phyloP scores from a whole-genome alignment of 192 early-diverging fungal genomes.

The Podila epicladia region DNA sequence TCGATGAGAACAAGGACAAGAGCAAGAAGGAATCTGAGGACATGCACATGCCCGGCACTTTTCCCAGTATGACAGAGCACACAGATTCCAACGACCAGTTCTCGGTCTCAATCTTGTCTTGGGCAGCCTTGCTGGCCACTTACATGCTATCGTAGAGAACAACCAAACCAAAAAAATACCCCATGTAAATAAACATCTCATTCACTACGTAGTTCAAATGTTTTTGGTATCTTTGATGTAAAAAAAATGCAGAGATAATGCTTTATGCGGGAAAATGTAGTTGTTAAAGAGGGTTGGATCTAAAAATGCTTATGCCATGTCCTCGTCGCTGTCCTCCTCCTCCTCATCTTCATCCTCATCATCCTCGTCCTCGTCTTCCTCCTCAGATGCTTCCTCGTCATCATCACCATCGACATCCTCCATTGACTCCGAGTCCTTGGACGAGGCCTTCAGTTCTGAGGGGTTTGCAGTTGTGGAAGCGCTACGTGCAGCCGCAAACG shows the following conservation, averaged over 20 bases:
- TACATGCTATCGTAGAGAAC: constrained; percentile 38
- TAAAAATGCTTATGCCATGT: constrained; percentile 17
- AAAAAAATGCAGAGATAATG: constrained; percentile 1
- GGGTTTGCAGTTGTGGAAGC: constrained; percentile 4
- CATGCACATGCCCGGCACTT: constrained; percentile 35
- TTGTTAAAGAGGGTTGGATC: too few species aligned
- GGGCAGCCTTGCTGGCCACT: constrained; percentile 31
- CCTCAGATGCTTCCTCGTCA: not conserved
- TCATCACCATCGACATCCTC: constrained; percentile 9
- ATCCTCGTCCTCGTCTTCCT: not conserved
- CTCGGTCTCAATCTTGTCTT: constrained; percentile 28
- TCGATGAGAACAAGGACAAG: not conserved
- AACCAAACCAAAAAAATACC: not conserved
- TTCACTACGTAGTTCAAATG: too few species aligned
- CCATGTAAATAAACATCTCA: not conserved
- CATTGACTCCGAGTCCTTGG: not conserved
- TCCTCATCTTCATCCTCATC: constrained; percentile 7
- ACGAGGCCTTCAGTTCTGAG: not conserved
- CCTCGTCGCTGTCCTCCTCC: constrained; percentile 40
- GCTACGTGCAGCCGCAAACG: constrained; percentile 30
- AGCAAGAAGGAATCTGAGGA: not conserved
- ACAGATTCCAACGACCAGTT: constrained; percentile 8
- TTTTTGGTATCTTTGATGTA: not conserved
- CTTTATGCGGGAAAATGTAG: not conserved
- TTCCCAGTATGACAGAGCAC: constrained; percentile 5